Base-by-base conservation (phyloP, 2,329 filamentous ascomycete genomes). In the Botryotinia narcissicola region DNA sequence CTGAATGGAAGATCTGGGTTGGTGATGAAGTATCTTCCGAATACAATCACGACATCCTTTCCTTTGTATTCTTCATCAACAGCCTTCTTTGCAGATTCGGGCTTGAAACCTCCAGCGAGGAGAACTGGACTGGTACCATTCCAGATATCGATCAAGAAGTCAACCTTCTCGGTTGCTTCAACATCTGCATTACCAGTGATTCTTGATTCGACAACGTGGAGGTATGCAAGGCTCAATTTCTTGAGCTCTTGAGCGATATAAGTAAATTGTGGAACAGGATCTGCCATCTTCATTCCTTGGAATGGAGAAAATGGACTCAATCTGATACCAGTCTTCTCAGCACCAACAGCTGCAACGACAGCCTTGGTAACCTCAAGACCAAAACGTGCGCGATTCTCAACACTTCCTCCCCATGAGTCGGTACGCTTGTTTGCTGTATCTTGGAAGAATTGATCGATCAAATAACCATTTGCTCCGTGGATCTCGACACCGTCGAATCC, bases 231-330 rank as follows among this genome's bases (percentile, higher is more conserved):
- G 1, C 86, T 84, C 1, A 90, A 79, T 40, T 83, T 80, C 71
- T 84, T 86, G 18, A 89, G 82, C 60, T 86, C 84, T 46, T 82
- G 77, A 60, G 89, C 84, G 12, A 92, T 79, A 77, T 92, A 84
- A 0, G 82, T 83, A 78, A 92, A 93, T 75, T 93, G 90, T 0
- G 90, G 87, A 14, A 88, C 78, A 0, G 90, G 90, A 62, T 93
- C 85, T 0, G 80, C 76, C 88, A 92, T 91, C 46, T 83, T 82
- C 90, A 92, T 90, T 46, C 85, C 86, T 74, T 92, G 88, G 82
- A 89, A 92, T 0, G 82, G 81, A 68, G 85, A 87, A 82, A 85
- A 92, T 0, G 91, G 91, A 10, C 85, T 87, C 3, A 93, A 80
- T 2, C 90, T 86, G 44, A 92, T 86, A 1, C 85, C 88, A 3